Conservation (phyloP, 352 stramenopile species). For the Phytophthora foliorum region DNA sequence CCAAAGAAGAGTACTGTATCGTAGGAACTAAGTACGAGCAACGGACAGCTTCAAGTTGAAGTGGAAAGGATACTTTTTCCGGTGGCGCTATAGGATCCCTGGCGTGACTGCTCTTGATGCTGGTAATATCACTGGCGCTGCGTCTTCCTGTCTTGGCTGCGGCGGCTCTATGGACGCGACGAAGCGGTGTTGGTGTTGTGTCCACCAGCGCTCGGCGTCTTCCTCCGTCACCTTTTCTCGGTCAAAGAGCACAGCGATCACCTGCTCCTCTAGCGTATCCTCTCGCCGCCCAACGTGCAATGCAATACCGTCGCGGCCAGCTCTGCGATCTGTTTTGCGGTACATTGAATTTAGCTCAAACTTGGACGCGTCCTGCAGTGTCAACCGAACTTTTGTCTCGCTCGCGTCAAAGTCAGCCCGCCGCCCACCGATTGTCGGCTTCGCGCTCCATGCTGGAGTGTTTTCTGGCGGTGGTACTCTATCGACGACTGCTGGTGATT, state of each 20-base stretch:
- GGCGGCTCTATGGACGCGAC: constrained; percentile 33
- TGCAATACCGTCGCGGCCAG: constrained; percentile 75
- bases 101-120: constrained; percentile 6
- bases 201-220: constrained; percentile 81
- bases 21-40: constrained; percentile 28
- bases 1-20: constrained; percentile 14
- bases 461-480: constrained; percentile 11
- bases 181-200: constrained; percentile 78
- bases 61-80: constrained; percentile 10
- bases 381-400: constrained; percentile 78
- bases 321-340: constrained; percentile 84
- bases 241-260: constrained; percentile 87
- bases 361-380: constrained; percentile 75
- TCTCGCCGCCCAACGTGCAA: constrained; percentile 80
- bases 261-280: constrained; percentile 82
- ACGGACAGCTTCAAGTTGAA: constrained; percentile 32
- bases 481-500: constrained; percentile 9
- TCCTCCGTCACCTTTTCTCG: constrained; percentile 85
- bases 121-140: not conserved
- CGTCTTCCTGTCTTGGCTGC: constrained; percentile 17
- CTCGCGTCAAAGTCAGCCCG: constrained; percentile 76
- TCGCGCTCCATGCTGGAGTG: constrained; percentile 53
- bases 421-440: constrained; percentile 56
- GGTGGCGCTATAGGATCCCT: constrained; percentile 10
- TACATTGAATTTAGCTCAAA: constrained; percentile 90